Percentiles rank a stretch among this genome's conserved stretches.
These are phyloP conservation scores for Trifolium dubium DNA, from an alignment of 306 rosid species.

Conservation along the genomic window DNA sequence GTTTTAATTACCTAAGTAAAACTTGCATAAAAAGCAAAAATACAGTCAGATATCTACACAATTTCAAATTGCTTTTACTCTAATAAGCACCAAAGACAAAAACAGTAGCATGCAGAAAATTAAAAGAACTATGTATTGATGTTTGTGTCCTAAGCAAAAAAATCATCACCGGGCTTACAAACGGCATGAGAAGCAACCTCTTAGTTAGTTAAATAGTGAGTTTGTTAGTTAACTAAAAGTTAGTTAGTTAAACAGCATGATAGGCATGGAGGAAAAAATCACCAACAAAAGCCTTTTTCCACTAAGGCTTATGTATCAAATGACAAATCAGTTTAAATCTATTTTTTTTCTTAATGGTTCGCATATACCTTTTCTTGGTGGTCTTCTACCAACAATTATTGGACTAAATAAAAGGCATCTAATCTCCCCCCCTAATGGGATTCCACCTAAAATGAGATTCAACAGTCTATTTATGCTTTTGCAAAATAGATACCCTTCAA, in stretches of 20 bases:
- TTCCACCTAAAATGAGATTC: no score
- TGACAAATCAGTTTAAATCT: background rate
- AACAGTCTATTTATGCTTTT: background rate
- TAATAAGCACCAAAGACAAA: constrained; percentile 23
- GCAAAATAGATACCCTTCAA: background rate
- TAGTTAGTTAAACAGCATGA: background rate
- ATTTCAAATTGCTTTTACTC: constrained; percentile 29
- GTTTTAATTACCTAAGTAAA: constrained; percentile 13
- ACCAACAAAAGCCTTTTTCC: constrained; percentile 5
- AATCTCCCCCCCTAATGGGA: no score
- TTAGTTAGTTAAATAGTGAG: background rate
- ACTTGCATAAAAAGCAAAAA: constrained; percentile 33
- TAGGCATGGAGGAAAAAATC: background rate
- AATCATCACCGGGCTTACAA: constrained; percentile 1
- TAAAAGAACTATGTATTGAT: background rate
- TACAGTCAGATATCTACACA: constrained; percentile 24
- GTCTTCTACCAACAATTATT: no score
- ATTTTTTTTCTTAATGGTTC: no score
- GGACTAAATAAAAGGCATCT: no score
- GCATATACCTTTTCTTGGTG: no score
- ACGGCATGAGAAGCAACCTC: background rate
- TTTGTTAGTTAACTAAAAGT: background rate
- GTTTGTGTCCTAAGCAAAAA: constrained; percentile 7
- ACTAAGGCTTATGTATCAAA: background rate
- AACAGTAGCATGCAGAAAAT: constrained; percentile 20